Percentiles rank a stretch among this genome's conserved stretches.
Conservation (phyloP, 805 yeast genomes). For the Jamesozyma jinghongensis region DNA sequence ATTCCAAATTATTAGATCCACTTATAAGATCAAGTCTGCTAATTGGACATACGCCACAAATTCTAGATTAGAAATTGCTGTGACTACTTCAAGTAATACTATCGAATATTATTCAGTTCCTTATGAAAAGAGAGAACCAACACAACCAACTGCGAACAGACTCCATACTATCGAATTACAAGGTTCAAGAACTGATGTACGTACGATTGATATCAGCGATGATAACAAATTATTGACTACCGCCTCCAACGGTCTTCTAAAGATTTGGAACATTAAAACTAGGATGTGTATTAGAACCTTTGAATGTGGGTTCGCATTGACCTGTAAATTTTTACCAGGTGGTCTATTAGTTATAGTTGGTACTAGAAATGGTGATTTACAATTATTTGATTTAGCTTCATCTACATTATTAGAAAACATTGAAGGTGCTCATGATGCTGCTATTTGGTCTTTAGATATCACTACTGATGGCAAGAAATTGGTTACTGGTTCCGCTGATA, state of each 20-base stretch:
- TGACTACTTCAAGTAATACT: constrained; percentile 64
- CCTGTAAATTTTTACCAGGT: constrained; percentile 81
- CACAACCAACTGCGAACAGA: constrained; percentile 35
- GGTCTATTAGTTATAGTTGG: constrained; percentile 82
- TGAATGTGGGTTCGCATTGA: constrained; percentile 79
- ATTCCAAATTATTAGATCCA: constrained; percentile 56
- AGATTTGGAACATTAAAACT: constrained; percentile 77
- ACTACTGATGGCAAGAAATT: constrained; percentile 77
- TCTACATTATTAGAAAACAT: constrained; percentile 63
- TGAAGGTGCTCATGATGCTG: constrained; percentile 67
- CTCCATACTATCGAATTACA: constrained; percentile 55
- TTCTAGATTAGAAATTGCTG: constrained; percentile 48
- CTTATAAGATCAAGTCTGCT: constrained; percentile 53
- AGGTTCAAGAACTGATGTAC: constrained; percentile 86
- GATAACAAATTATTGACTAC: constrained; percentile 77
- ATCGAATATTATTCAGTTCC: constrained; percentile 62
- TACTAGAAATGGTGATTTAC: constrained; percentile 77
- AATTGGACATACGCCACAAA: constrained; percentile 49
- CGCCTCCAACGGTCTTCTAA: constrained; percentile 82
- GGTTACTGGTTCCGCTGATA: constrained; percentile 92
- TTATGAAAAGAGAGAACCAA: constrained; percentile 44
- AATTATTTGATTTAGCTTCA: constrained; percentile 76
- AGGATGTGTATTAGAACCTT: constrained; percentile 74
- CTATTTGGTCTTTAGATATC: constrained; percentile 86
- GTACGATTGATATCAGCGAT: constrained; percentile 72